Evolutionary conservation across 192 early-diverging fungal genomes (phyloP).

Genomic region (Allomyces arbusculus): DNA sequence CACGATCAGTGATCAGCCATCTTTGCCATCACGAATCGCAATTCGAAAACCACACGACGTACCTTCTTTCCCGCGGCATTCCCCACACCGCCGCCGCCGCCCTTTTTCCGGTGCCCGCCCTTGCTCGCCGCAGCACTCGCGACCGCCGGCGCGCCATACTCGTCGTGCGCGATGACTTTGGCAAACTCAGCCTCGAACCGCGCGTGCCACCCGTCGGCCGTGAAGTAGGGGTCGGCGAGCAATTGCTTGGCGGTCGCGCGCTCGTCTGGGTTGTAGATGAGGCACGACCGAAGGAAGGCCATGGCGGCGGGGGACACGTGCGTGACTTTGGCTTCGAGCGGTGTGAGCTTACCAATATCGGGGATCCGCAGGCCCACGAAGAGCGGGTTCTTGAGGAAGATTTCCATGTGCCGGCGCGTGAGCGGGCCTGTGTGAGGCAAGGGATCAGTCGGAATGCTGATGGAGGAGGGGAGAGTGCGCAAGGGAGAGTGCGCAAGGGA

Average conservation of each 20-base stretch:
- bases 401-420: conserved; percentile 35
- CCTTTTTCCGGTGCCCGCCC: neutral
- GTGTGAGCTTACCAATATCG: conserved; percentile 30
- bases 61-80: neutral
- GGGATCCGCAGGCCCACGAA: conserved; percentile 39
- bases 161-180: neutral
- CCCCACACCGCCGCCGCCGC: too few species aligned
- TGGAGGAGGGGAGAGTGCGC: too few species aligned
- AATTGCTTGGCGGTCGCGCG: conserved; percentile 32
- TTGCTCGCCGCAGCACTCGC: neutral
- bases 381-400: conserved; percentile 35
- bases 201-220: conserved; percentile 28
- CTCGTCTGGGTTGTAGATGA: conserved; percentile 41
- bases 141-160: neutral
- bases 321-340: conserved; percentile 26
- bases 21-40: neutral
- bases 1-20: neutral
- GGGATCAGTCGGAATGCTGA: neutral
- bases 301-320: conserved; percentile 29
- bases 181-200: conserved; percentile 27
- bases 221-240: conserved; percentile 36
- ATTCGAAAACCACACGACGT: neutral
- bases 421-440: conserved; percentile 15
- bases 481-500: too few species aligned
- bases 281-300: conserved; percentile 21